Percentiles rank a stretch among this genome's conserved stretches.
phyloP scores from a whole-genome alignment of 176 grass and related monocot species.

The Rhipidocladum racemiflorum region DNA sequence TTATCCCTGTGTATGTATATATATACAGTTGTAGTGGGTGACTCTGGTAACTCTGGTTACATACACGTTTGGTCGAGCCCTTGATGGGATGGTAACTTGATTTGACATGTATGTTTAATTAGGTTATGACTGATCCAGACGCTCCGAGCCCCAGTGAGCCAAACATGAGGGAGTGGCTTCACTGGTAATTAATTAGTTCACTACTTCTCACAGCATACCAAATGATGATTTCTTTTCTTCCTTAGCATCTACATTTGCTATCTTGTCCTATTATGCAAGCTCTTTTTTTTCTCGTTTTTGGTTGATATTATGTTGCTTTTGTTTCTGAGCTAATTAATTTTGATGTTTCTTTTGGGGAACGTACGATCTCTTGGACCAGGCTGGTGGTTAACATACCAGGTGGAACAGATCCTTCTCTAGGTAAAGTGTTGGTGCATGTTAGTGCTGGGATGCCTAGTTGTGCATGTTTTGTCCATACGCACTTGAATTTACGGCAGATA shows the following conservation, averaged over 20 bases:
- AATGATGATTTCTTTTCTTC: neutral
- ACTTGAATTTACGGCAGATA: neutral
- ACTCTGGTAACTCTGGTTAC: no score
- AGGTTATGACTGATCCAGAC: conserved; percentile 84
- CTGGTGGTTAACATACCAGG: conserved; percentile 85
- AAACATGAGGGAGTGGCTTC: conserved; percentile 65
- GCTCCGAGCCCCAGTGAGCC: conserved; percentile 83
- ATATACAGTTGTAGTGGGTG: neutral
- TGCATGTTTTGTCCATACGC: neutral
- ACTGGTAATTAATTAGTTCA: conserved; percentile 47
- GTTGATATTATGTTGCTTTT: neutral
- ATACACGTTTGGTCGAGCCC: neutral
- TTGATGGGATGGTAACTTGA: neutral
- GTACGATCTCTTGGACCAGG: conserved; percentile 27
- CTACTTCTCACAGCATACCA: neutral
- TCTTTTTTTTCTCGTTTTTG: neutral
- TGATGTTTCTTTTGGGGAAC: neutral
- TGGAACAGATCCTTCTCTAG: conserved; percentile 74
- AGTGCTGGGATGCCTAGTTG: neutral
- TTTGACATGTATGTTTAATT: neutral
- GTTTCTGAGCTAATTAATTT: conserved; percentile 2
- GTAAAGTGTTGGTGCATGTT: conserved; percentile 32
- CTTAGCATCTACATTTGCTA: neutral
- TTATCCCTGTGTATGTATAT: no score
- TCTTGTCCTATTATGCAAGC: neutral